Base-by-base conservation (phyloP, 2,329 filamentous ascomycete genomes). In the Pyricularia sp. region DNA sequence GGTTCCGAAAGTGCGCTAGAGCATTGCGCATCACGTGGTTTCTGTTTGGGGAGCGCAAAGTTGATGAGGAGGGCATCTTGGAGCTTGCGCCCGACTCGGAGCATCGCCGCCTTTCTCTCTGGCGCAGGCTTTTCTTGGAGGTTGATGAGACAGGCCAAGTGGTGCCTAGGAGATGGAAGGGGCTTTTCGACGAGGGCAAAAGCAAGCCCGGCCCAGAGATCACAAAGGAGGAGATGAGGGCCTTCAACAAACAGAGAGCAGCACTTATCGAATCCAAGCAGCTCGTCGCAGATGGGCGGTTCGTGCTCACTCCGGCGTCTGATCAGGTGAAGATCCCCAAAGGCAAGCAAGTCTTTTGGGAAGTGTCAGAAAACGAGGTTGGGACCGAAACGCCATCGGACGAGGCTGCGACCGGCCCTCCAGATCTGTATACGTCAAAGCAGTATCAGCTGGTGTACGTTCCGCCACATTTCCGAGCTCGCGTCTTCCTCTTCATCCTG, bases 271-370 rank as follows among this genome's bases (percentile, higher is more conserved):
- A 75, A 0, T 78, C 83, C 0, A 78, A 81, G 0, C 83, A 88
- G 70, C 78, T 97, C 69, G 76, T 88, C 20, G 85, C 86, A 2
- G 88, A 94, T 73, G 95, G 95, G 5, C 87, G 85, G 69, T 98
- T 94, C 77, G 94, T 97, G 28, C 89, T 93, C 64, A 92, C 93
- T n/a, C 95, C 95, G 12, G 94, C 93, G 23, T 97, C 93, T 0
- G 95, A 99, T 77, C 93, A 97, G 77, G 92, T 97, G 72, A 93
- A 96, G 75, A 94, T 98, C 50, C 92, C 93, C 3, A 97, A 96
- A 78, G 92, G 92, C 58, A 86, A 85, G 65, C 81, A 84, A 20
- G 94, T 97, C 3, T 98, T 99, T 75, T 81, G 97, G 23, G 86
- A 92, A 67, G 90, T 94, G 10, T 84, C 86, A 12, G 87, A 91